Percentiles rank a stretch among this genome's conserved stretches.
These are phyloP conservation scores for Calonectria crousiana DNA, from an alignment of 2,329 filamentous ascomycete species.

Conservation along the genomic window DNA sequence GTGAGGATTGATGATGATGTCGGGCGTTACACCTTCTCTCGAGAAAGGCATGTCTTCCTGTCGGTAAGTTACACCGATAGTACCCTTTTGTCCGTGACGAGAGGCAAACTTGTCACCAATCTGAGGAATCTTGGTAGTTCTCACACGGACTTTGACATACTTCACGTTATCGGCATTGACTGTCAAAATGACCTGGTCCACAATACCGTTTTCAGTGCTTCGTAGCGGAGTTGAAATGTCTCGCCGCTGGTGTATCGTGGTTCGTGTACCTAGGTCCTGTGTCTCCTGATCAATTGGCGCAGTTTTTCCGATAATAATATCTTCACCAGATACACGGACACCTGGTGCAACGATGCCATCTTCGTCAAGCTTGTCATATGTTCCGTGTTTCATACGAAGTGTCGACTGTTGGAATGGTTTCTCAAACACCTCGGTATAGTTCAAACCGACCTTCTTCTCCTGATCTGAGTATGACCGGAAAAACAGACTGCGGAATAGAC, in stretches of 20 bases:
- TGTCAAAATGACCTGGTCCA: slow-evolving; percentile 92
- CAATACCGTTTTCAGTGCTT: slow-evolving; percentile 96
- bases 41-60: slow-evolving; percentile 99
- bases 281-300: slow-evolving; percentile 93
- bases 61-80: slow-evolving; percentile 97
- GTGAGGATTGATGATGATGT: slow-evolving; percentile 99
- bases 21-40: slow-evolving; percentile 88
- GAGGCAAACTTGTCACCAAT: slow-evolving; percentile 99
- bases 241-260: slow-evolving; percentile 89
- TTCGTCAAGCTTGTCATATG: slow-evolving; percentile 97
- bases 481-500: slow-evolving; percentile 96
- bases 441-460: slow-evolving; percentile 95
- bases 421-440: slow-evolving; percentile 93
- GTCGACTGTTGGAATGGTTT: slow-evolving; percentile 92
- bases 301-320: slow-evolving; percentile 99
- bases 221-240: slow-evolving; percentile 95
- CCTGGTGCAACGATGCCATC: slow-evolving; percentile 96
- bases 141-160: slow-evolving; percentile 97
- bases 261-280: slow-evolving; percentile 93
- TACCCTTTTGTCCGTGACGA: slow-evolving; percentile 98
- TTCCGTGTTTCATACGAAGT: slow-evolving; percentile 91
- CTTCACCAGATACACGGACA: slow-evolving; percentile 94
- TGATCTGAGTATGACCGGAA: slow-evolving; percentile 98
- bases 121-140: slow-evolving; percentile 97
- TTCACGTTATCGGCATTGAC: slow-evolving; percentile 95